A percentile compares a stretch with the other conserved stretches of the same genome.
Evolutionary conservation across 106 monocot species (phyloP).

Genomic region (Xerophyta viscosa): DNA sequence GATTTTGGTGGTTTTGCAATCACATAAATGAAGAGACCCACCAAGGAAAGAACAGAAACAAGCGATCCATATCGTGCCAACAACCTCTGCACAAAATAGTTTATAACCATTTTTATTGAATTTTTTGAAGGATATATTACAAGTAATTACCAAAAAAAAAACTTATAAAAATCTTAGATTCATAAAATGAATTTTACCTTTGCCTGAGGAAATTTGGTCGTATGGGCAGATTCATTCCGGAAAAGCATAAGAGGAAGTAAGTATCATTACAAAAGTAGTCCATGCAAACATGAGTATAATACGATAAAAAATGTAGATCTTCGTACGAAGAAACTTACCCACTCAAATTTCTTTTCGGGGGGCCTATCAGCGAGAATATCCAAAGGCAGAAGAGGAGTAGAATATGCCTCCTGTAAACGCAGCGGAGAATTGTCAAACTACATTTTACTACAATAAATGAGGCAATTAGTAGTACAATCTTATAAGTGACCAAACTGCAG

Average conservation of each 20-base stretch:
- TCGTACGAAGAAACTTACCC: conserved; percentile 31
- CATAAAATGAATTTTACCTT: conserved; percentile 26
- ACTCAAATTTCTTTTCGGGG: conserved; percentile 77
- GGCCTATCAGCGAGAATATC: conserved; percentile 93
- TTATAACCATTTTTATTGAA: too few species aligned
- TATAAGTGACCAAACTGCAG: too few species aligned
- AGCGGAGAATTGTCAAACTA: not conserved
- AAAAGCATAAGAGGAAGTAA: too few species aligned
- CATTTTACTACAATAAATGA: not conserved
- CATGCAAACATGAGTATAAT: too few species aligned
- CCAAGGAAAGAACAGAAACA: conserved; percentile 56
- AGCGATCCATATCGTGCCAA: conserved; percentile 70
- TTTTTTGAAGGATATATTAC: not conserved
- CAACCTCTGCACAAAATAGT: conserved; percentile 59
- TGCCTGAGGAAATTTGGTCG: too few species aligned
- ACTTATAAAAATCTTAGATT: not conserved
- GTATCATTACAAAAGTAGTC: too few species aligned
- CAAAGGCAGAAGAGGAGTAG: conserved; percentile 68
- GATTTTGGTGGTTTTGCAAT: conserved; percentile 76
- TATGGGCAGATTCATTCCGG: too few species aligned
- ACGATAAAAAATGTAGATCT: not conserved
- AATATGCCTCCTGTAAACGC: conserved; percentile 71
- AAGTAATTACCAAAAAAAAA: not conserved
- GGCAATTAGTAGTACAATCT: not conserved
- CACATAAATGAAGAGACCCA: conserved; percentile 60